Evolutionary conservation across 2,329 filamentous ascomycete genomes (phyloP), one percentile per base, ranked within the genome.

Genomic region (Scolecobasidium constrictum): DNA sequence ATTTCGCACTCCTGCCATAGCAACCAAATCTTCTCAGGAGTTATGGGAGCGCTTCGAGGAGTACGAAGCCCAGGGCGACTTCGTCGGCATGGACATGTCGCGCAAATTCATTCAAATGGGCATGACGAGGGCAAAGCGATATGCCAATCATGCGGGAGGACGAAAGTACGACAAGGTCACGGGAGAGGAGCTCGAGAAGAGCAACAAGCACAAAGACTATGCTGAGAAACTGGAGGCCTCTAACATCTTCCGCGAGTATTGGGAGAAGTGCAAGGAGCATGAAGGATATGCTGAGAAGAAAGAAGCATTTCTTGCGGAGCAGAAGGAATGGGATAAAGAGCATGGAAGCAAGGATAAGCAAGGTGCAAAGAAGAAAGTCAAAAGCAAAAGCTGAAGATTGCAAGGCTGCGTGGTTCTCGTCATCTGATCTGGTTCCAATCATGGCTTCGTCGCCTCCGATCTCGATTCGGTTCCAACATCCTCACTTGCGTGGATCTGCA

Each of bases 81-180:
- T 81, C 44, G 72, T 80, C 1, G 77, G 77, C 9, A 77, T 77
- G 63, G 77, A 81, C 44, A 80, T 80, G 75, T 59, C 67, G 15
- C 62, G 75, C 19, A 81, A 80, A 51, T 81, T 78, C 49, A 65
- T 80, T 5, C 75, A 80, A 55, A 81, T 80, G 77, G 67, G 76
- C 2, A 78, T 78, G 73, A 80, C 76, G 16, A 57, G 77, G 13
- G 69, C 75, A 2, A 74, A 70, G 50, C 56, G 74, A 46, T 78
- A 78, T 58, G 73, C 73, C 13, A 78, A 78, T 47, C 62, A 67
- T 44, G 55, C 56, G n/a, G 65, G 73, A 0, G 76, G 75, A 1
- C 64, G 68, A 19, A 79, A 78, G 51, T 77, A 77, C 53, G 63
- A 60, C 48, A 58, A 53, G 41, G 55, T 41, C 2, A 60, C 52